Evolutionary conservation across 805 yeast genomes (phyloP).

Genomic region (Metschnikowia rubicola): DNA sequence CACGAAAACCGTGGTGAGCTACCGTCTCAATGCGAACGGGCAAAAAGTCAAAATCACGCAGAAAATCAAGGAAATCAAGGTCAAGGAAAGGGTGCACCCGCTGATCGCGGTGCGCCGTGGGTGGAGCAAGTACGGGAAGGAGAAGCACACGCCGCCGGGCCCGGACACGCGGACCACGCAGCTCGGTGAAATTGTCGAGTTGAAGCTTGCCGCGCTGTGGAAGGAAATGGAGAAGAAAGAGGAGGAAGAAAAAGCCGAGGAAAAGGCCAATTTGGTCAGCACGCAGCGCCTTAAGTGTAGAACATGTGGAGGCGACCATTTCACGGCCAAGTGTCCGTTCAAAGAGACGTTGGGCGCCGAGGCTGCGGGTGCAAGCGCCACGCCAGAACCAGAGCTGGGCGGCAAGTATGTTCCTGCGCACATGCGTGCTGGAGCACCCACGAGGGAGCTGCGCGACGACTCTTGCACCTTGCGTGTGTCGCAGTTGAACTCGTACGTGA

Average conservation of each 20-base stretch:
- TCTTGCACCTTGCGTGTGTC: slow-evolving; percentile 84
- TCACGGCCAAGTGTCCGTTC: slow-evolving; percentile 93
- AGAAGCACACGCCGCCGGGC: slow-evolving; percentile 67
- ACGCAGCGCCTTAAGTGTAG: slow-evolving; percentile 66
- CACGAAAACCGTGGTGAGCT: slow-evolving; percentile 81
- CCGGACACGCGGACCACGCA: slow-evolving; percentile 88
- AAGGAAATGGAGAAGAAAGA: slow-evolving; percentile 73
- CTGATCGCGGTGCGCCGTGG: slow-evolving; percentile 81
- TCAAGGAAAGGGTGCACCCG: slow-evolving; percentile 79
- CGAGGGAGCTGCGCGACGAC: slow-evolving; percentile 66
- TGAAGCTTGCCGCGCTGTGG: slow-evolving; percentile 74
- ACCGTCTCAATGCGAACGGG: slow-evolving; percentile 70
- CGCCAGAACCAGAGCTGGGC: slow-evolving; percentile 25
- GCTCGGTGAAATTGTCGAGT: slow-evolving; percentile 76
- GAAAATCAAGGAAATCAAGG: slow-evolving; percentile 70
- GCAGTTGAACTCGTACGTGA: slow-evolving; percentile 81
- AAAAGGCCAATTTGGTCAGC: slow-evolving; percentile 35
- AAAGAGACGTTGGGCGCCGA: slow-evolving; percentile 75
- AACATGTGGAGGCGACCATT: slow-evolving; percentile 91
- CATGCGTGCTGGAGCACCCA: slow-evolving; percentile 43
- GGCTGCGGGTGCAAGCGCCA: slow-evolving; percentile 37
- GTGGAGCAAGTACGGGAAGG: slow-evolving; percentile 88
- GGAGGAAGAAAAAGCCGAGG: slow-evolving; percentile 51
- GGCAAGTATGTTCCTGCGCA: slow-evolving; percentile 44
- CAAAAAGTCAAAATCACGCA: slow-evolving; percentile 86